Conservation (phyloP, 192 early-diverging fungal species). For the Tieghemiomyces parasiticus region DNA sequence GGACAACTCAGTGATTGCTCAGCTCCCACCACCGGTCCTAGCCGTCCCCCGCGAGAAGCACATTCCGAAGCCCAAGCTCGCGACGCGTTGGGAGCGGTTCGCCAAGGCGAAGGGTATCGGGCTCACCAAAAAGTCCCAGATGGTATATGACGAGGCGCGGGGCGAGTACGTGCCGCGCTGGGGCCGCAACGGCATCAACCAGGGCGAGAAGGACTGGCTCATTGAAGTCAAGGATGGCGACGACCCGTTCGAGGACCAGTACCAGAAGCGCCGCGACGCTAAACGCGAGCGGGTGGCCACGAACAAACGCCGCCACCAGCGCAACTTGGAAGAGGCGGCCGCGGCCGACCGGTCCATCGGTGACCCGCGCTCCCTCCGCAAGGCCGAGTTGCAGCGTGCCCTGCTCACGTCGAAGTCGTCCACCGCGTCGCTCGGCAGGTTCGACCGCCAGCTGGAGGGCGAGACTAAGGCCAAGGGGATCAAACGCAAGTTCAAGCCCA, state of each 20-base stretch:
- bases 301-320: conserved; percentile 71
- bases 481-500: conserved; percentile 53
- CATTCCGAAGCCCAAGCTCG: conserved; percentile 73
- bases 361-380: conserved; percentile 45
- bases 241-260: conserved; percentile 82
- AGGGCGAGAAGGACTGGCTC: conserved; percentile 72
- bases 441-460: conserved; percentile 65
- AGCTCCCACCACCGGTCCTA: conserved; percentile 50
- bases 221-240: conserved; percentile 74
- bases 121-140: conserved; percentile 62
- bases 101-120: conserved; percentile 91
- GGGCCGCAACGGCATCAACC: conserved; percentile 73
- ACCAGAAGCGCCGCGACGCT: conserved; percentile 53
- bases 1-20: conserved; percentile 62
- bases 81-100: conserved; percentile 98
- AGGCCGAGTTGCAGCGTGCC: conserved; percentile 52
- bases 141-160: conserved; percentile 68
- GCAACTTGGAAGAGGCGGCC: conserved; percentile 73
- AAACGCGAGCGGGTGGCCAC: conserved; percentile 81
- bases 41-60: conserved; percentile 82
- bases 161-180: conserved; percentile 78
- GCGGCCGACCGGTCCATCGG: conserved; percentile 33
- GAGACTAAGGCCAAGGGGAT: conserved; percentile 77
- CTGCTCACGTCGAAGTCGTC: conserved; percentile 62
- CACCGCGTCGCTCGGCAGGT: conserved; percentile 86